Evolutionary conservation across 805 yeast species (phyloP).

Genomic region (Ogataea nakhonphanomensis): DNA sequence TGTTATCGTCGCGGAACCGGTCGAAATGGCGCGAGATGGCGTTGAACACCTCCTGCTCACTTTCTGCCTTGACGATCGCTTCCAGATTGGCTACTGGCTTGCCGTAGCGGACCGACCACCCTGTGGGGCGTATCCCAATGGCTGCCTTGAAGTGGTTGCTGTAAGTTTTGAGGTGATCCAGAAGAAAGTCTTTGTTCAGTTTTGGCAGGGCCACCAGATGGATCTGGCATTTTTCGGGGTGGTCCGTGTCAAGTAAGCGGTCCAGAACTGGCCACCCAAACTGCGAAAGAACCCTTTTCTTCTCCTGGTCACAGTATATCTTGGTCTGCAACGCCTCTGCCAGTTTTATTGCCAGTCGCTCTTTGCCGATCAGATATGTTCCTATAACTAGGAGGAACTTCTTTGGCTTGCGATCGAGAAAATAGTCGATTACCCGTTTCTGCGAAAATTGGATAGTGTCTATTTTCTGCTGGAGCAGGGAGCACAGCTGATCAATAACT

Average conservation of each 20-base stretch:
- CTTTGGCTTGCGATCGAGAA: slow-evolving; percentile 15
- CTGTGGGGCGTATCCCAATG: slow-evolving; percentile 82
- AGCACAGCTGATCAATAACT: slow-evolving; percentile 60
- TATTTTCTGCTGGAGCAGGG: slow-evolving; percentile 39
- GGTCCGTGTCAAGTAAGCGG: slow-evolving; percentile 38
- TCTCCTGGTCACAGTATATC: slow-evolving; percentile 49
- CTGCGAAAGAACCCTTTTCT: slow-evolving; percentile 43
- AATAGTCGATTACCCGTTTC: slow-evolving; percentile 38
- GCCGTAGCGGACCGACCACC: slow-evolving; percentile 67
- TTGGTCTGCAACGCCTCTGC: slow-evolving; percentile 52
- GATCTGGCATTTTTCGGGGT: slow-evolving; percentile 49
- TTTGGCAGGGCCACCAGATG: slow-evolving; percentile 74
- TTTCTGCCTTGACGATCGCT: slow-evolving; percentile 13
- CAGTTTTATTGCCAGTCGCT: slow-evolving; percentile 68
- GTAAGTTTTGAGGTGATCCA: slow-evolving; percentile 47
- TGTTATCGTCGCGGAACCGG: slow-evolving; percentile 16
- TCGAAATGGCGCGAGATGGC: slow-evolving; percentile 20
- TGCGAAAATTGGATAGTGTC: slow-evolving; percentile 24
- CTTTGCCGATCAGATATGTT: slow-evolving; percentile 91
- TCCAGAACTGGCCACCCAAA: slow-evolving; percentile 44
- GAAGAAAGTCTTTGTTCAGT: slow-evolving; percentile 42
- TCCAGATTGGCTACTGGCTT: slow-evolving; percentile 12
- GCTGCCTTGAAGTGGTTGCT: slow-evolving; percentile 51
- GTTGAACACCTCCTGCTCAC: slow-evolving; percentile 11
- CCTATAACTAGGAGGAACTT: slow-evolving; percentile 64